Conservation (phyloP, 768 basidiomycete species). For the Candolleomyces eurysporus region DNA sequence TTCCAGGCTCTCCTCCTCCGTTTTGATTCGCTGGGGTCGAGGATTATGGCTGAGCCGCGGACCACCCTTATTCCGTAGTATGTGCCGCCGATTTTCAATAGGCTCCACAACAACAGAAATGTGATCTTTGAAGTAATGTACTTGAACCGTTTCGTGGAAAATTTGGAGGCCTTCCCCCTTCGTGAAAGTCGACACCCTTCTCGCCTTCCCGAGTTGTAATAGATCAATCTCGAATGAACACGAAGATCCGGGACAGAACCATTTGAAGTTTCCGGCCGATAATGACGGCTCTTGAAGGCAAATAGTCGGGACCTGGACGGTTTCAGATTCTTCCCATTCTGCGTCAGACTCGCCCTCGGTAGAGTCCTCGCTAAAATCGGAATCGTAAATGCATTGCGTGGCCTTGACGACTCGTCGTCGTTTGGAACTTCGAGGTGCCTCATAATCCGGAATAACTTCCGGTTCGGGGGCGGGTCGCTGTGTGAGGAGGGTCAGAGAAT, state of each 20-base stretch:
- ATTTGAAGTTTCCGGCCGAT: background rate
- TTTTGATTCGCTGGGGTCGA: background rate
- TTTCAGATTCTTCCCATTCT: background rate
- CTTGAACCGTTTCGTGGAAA: background rate
- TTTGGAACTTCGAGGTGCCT: background rate
- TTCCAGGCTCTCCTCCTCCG: background rate
- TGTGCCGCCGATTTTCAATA: background rate
- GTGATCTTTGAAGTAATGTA: background rate
- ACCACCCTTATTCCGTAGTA: background rate
- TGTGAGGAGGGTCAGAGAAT: background rate
- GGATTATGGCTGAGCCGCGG: background rate
- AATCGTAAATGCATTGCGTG: constrained; percentile 2
- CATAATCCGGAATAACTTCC: background rate
- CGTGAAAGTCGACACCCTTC: background rate
- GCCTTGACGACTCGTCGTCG: background rate
- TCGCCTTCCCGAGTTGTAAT: background rate
- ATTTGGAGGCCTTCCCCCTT: background rate
- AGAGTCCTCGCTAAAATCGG: constrained; percentile 5
- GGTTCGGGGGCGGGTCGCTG: background rate
- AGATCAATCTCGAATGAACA: background rate
- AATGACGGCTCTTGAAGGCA: background rate
- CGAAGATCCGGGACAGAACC: background rate
- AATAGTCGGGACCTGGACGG: background rate
- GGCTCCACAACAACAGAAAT: background rate
- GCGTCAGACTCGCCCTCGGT: background rate